These are phyloP conservation scores for Asterionellopsis glacialis DNA, from an alignment of 108 stramenopile species.

Conservation along the genomic window DNA sequence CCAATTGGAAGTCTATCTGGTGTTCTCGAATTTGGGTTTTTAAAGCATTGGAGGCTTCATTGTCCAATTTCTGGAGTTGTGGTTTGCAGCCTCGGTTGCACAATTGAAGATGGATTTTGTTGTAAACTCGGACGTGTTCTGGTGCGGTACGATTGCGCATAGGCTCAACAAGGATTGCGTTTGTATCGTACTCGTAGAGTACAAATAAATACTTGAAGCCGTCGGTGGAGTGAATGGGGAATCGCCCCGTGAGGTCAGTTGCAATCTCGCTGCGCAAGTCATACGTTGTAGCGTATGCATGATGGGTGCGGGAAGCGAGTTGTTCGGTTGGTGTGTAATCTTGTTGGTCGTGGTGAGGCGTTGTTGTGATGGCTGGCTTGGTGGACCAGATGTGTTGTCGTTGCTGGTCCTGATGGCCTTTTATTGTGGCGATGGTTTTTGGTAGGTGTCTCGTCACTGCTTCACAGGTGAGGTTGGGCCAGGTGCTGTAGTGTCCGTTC, in stretches of 20 bases:
- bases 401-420: too few relatives aligned
- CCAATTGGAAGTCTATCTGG: conserved; percentile 10
- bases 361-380: too few relatives aligned
- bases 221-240: too few relatives aligned
- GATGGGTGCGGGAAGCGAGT: not conserved
- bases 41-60: conserved; percentile 10
- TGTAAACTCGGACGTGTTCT: not conserved
- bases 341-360: not conserved
- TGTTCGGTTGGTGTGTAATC: not conserved
- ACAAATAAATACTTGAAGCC: too few relatives aligned
- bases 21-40: conserved; percentile 12
- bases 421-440: too few relatives aligned
- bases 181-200: too few relatives aligned
- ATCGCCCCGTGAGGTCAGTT: too few relatives aligned
- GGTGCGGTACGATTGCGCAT: conserved; percentile 12
- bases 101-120: conserved; percentile 18
- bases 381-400: conserved; percentile 4
- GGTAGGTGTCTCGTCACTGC: conserved; percentile 1
- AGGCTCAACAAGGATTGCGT: conserved; percentile 20
- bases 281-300: too few relatives aligned
- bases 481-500: too few relatives aligned
- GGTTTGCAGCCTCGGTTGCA: not conserved
- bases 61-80: too few relatives aligned
- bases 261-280: too few relatives aligned
- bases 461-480: not conserved